These are phyloP conservation scores for Baeospora myosura DNA, from an alignment of 1,284 basidiomycete genomes.

Conservation along the genomic window DNA sequence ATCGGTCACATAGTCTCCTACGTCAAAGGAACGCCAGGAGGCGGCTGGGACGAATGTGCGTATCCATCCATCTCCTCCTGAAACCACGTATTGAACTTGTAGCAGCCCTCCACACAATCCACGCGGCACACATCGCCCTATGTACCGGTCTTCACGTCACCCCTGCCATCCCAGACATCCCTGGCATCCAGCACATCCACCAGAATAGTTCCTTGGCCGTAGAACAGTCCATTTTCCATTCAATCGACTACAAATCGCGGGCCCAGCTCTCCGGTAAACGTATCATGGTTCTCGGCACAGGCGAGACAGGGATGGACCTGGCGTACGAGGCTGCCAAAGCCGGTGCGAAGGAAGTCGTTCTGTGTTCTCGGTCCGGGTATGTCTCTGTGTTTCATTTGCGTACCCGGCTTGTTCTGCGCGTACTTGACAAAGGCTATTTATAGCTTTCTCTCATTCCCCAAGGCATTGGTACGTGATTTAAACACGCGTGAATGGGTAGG, in stretches of 20 bases:
- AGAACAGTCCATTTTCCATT: constrained; percentile 39
- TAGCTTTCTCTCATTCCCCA: constrained; percentile 55
- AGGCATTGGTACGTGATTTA: constrained; percentile 35
- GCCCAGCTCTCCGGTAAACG: constrained; percentile 37
- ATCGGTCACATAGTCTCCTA: constrained; percentile 30
- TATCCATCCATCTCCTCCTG: constrained; percentile 1
- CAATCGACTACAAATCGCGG: constrained; percentile 42
- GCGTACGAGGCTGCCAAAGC: constrained; percentile 47
- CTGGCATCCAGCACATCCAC: constrained; percentile 36
- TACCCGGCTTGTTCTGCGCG: neutral
- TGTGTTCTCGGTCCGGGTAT: constrained; percentile 45
- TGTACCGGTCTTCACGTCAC: constrained; percentile 47
- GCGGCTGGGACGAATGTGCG: constrained; percentile 23
- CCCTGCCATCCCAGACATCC: constrained; percentile 40
- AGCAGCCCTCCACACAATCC: constrained; percentile 19
- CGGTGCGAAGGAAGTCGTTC: constrained; percentile 44
- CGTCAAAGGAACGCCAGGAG: constrained; percentile 16
- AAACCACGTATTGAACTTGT: constrained; percentile 1
- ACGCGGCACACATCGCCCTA: constrained; percentile 33
- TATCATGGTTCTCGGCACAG: constrained; percentile 53
- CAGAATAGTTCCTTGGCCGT: constrained; percentile 14
- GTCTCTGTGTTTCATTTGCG: constrained; percentile 4
- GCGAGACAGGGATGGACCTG: constrained; percentile 66
- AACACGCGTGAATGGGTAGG: neutral
- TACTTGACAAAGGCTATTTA: neutral